These are phyloP conservation scores for Nicotiana otophora DNA, from an alignment of 257 asterid genomes.

Conservation along the genomic window DNA sequence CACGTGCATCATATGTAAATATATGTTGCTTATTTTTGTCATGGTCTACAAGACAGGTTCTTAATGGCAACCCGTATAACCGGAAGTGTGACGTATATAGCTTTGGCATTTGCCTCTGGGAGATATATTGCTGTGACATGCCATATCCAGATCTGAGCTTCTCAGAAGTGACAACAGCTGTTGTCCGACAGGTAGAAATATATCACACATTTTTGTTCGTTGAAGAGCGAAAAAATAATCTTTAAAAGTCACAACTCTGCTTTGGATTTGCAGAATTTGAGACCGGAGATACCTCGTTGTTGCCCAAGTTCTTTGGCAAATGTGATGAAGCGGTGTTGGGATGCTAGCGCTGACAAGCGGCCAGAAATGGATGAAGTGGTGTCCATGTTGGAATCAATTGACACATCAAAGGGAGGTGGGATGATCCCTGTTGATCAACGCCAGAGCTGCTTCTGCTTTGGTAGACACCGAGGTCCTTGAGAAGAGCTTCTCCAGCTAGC, in stretches of 20 bases:
- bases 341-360: slow-evolving; percentile 62
- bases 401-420: slow-evolving; percentile 84
- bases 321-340: slow-evolving; percentile 89
- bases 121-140: slow-evolving; percentile 91
- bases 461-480: slow-evolving; percentile 33
- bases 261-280: slow-evolving; percentile 47
- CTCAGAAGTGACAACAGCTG: slow-evolving; percentile 84
- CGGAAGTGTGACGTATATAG: slow-evolving; percentile 89
- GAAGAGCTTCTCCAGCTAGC: slow-evolving; percentile 2
- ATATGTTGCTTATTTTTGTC: background rate
- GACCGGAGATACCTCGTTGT: slow-evolving; percentile 92
- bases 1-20: background rate
- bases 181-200: slow-evolving; percentile 63
- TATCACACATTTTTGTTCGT: background rate
- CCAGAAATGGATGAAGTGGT: slow-evolving; percentile 88
- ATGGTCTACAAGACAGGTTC: slow-evolving; percentile 41
- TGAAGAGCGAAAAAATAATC: background rate
- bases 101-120: slow-evolving; percentile 92
- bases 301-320: slow-evolving; percentile 68
- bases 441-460: slow-evolving; percentile 67
- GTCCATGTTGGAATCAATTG: slow-evolving; percentile 65
- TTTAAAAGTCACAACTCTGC: background rate
- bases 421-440: slow-evolving; percentile 64
- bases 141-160: slow-evolving; percentile 88
- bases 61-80: slow-evolving; percentile 76